phyloP scores from a whole-genome alignment of 345 rosid genomes.

The Euphorbia lathyris region DNA sequence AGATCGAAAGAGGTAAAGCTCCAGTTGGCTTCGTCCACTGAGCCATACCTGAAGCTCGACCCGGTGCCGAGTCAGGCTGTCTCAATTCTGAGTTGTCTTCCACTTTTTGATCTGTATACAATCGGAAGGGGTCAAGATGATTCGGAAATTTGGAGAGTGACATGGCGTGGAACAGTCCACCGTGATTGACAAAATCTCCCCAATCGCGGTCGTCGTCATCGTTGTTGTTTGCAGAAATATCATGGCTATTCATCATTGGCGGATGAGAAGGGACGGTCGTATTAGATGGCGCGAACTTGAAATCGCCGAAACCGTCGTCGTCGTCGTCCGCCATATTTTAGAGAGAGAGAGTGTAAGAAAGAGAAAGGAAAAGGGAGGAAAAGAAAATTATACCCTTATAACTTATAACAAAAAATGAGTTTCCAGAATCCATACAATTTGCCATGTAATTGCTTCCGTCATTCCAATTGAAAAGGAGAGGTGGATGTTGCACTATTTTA shows the following conservation, averaged over 20 bases:
- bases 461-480: no score
- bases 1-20: conserved; percentile 80
- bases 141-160: conserved; percentile 27
- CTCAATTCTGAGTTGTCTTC: conserved; percentile 2
- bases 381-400: no score
- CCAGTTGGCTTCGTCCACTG: conserved; percentile 49
- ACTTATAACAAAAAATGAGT: no score
- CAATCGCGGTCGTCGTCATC: conserved; percentile 58
- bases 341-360: no score
- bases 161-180: conserved; percentile 17
- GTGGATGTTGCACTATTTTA: no score
- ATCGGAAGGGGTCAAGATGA: no score
- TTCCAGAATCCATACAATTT: no score
- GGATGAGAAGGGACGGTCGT: conserved; percentile 8
- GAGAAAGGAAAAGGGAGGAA: no score
- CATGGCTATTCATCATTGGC: conserved; percentile 30
- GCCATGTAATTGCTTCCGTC: no score
- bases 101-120: no score
- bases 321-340: conserved; percentile 37
- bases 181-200: conserved; percentile 66
- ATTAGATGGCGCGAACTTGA: conserved; percentile 34
- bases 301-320: conserved; percentile 52
- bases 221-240: no score
- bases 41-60: no score
- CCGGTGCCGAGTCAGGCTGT: conserved; percentile 33